Percentiles rank a stretch among this genome's conserved stretches.
Conservation (phyloP, 148 eudicot species). For the Amaranthus hypochondriacus region DNA sequence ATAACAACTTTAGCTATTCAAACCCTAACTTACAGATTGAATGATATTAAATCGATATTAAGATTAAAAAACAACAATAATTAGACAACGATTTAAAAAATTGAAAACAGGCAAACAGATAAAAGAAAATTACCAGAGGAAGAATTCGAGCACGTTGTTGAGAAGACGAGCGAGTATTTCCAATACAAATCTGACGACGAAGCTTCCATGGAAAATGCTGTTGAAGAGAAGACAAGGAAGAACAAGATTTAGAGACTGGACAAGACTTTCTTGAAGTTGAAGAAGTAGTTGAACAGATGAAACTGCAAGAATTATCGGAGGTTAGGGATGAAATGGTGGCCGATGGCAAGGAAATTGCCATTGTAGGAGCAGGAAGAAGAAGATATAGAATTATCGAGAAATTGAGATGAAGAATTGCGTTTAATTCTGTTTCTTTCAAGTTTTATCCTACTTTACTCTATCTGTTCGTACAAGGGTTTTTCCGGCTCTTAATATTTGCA, state of each 20-base stretch:
- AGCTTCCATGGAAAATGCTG: constrained; percentile 19
- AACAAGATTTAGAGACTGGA: constrained; percentile 20
- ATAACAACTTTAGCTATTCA: background rate
- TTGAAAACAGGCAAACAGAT: background rate
- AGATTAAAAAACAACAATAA: background rate
- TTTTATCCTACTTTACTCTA: too few relatives aligned
- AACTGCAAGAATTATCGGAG: constrained; percentile 6
- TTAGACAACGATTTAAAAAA: background rate
- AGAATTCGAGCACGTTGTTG: constrained; percentile 19
- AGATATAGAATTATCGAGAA: background rate
- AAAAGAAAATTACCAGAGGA: constrained; percentile 26
- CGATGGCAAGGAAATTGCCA: constrained; percentile 42
- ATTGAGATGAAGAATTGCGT: too few relatives aligned
- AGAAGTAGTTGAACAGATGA: background rate
- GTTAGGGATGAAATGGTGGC: constrained; percentile 27
- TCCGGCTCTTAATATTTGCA: too few relatives aligned
- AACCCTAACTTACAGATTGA: background rate
- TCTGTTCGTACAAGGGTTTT: too few relatives aligned
- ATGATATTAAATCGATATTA: background rate
- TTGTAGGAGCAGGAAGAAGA: constrained; percentile 11
- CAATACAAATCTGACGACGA: constrained; percentile 19
- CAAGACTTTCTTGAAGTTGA: background rate
- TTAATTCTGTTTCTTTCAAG: too few relatives aligned
- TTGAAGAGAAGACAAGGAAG: constrained; percentile 27
- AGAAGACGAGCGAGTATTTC: constrained; percentile 15